These are phyloP conservation scores for Talaromyces nanjingensis DNA, from an alignment of 495 filamentous ascomycete species.

Conservation along the genomic window DNA sequence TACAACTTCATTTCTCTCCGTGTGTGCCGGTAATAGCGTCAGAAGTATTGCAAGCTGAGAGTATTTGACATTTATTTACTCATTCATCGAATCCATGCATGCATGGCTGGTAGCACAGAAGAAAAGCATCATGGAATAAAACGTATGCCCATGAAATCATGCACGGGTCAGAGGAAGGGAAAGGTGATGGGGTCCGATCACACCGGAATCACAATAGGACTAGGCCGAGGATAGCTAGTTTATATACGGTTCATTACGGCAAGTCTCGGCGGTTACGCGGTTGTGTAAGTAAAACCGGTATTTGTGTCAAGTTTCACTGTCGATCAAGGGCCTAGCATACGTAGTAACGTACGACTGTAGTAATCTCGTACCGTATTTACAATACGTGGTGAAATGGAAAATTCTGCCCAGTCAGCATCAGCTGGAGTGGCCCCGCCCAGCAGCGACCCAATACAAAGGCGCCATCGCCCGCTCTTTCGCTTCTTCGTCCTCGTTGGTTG, in stretches of 20 bases:
- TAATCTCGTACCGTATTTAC: not conserved
- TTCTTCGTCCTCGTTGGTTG: conserved; percentile 4
- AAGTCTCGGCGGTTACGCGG: not conserved
- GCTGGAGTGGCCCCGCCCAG: not conserved
- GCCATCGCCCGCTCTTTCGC: conserved; percentile 35
- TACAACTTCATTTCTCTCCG: not conserved
- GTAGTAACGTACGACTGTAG: not conserved
- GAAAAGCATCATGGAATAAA: not conserved
- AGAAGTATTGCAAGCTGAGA: not conserved
- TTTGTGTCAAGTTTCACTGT: not conserved
- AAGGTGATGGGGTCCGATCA: not conserved
- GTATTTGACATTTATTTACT: not conserved
- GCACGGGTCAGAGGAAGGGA: not conserved
- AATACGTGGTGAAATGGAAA: not conserved
- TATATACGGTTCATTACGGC: not conserved
- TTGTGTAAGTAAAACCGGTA: not conserved
- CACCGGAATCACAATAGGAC: conserved; percentile 1
- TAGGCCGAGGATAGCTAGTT: not conserved
- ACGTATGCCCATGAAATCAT: not conserved
- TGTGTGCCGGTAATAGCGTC: not conserved
- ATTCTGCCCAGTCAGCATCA: not conserved
- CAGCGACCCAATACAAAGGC: conserved; percentile 36
- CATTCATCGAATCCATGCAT: not conserved
- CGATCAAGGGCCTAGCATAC: not conserved
- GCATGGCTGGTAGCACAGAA: not conserved